Evolutionary conservation across 306 rosid genomes (phyloP), one percentile per base, ranked within the genome.

Genomic region (Fragaria iinumae): DNA sequence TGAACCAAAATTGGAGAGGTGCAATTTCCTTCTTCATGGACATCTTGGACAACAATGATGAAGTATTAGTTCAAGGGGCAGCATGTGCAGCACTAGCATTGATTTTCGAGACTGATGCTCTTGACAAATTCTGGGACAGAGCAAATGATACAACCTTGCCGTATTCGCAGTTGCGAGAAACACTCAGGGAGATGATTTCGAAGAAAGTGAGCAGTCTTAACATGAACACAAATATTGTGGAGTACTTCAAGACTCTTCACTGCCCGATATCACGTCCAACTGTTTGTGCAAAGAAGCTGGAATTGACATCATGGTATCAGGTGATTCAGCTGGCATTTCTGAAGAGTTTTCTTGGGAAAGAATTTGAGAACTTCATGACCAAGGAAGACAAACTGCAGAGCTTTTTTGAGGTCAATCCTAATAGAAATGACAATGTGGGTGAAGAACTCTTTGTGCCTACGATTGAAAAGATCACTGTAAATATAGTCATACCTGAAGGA

Each of bases 21-120:
- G 63, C 63, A n/a, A 56, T 56, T 9, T 56, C 63, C 29, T 56
- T 56, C 63, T 56, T 56, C 63, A 21, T 56, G 63, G 29, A 56
- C 27, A 9, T 56, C 6, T 56, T 56, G 5, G 27, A 55, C 11
- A 7, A 21, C 1, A 56, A n/a, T 36, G 39, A 36, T 56, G 32
- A 56, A 0, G 2, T 2, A 3, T 8, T 8, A 56, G 29, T 56
- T 21, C 32, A 21, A 9, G 29, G 1, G 13, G 63, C 63, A 56
- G 63, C 63, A 23, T 21, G 14, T 21, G 63, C 29, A 21, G 63
- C 63, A 56, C 63, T 56, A n/a, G 13, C 63, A 21, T 8, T 56
- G 13, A 56, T 56, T 9, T 56, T 56, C 13, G 63, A 56, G 63
- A 56, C 8, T 9, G 13, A 23, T 21, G 25, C 13, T 4, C 63